Evolutionary conservation across 306 rosid species (phyloP), one percentile per base, ranked within the genome.

Genomic region (Begonia loranthoides): DNA sequence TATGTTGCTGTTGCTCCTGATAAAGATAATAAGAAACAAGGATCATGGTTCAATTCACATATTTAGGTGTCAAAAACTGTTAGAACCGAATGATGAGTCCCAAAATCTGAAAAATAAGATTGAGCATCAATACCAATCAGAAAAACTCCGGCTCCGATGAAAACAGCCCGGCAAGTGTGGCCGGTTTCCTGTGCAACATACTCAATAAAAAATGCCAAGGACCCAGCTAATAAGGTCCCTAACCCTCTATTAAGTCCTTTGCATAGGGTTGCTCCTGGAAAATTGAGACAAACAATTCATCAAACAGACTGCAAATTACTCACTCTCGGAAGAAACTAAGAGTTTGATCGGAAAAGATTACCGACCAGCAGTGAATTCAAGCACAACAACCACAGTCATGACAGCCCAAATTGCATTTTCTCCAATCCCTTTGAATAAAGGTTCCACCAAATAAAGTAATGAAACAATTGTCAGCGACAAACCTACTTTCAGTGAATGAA

Each of bases 241-340:
- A 90, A 47, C 69, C 92, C 97, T 82, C 97, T 82, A 52, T 90
- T 90, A 10, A 90, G 80, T 16, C 97, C 97, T 76, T 90, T 90
- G 94, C 95, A 90, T 17, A 90, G 61, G 28, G 97, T 90, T 58
- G 97, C 95, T 43, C 97, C 97, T 90, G 36, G 8, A 5, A 28
- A 28, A 28, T 28, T 7, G 36, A 28, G 36, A 28, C 36, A 28
- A 28, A 28, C 36, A 28, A 4, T 28, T 28, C 36, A 69, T 65
- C 9, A 49, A 12, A 8, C 2, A 58, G 17, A 61, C 44, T 15
- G 41, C 58, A 3, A 52, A 1, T 8, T 28, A 28, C 36, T 28
- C 36, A 28, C 9, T 3, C 36, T 28, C 36, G 9, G 15, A 17
- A 14, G 53, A 45, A 48, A 19, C 13, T 5, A 19, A 24, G 1